Conservation (phyloP, 2,329 filamentous ascomycete genomes). For the Colletotrichum sp. region DNA sequence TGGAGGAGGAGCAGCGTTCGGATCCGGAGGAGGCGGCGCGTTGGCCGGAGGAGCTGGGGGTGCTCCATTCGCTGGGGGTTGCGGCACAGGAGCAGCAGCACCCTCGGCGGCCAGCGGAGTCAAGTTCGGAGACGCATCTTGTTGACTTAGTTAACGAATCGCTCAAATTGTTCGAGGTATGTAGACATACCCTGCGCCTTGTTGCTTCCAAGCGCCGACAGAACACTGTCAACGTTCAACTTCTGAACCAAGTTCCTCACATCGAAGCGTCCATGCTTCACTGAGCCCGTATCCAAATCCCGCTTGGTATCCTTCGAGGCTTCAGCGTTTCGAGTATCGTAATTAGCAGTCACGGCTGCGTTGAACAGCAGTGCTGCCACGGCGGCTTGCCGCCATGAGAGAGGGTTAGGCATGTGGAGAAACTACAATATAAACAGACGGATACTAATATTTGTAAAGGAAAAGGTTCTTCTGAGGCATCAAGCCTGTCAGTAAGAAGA, state of each 20-base stretch:
- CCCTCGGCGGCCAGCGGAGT: conserved; percentile 5
- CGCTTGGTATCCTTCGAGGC: neutral
- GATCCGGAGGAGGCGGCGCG: neutral
- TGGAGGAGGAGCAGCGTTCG: neutral
- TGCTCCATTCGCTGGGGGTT: neutral
- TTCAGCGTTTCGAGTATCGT: neutral
- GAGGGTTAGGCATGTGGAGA: neutral
- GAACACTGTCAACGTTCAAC: neutral
- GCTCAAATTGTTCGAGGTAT: neutral
- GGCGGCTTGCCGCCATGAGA: conserved; percentile 13
- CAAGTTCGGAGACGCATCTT: neutral
- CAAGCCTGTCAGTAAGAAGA: conserved; percentile 3
- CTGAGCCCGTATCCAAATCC: neutral
- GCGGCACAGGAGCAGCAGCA: neutral
- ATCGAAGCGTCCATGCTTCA: neutral
- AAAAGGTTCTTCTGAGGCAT: neutral
- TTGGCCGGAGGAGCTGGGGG: neutral
- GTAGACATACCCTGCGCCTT: neutral
- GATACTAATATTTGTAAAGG: neutral
- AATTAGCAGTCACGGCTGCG: conserved; percentile 4
- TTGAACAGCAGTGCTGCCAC: conserved; percentile 17
- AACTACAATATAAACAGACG: neutral
- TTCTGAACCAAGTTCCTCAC: conserved; percentile 4
- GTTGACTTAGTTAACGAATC: neutral
- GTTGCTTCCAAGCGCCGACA: neutral